Base-by-base conservation (phyloP, 352 stramenopile genomes). In the Phytophthora litchii region DNA sequence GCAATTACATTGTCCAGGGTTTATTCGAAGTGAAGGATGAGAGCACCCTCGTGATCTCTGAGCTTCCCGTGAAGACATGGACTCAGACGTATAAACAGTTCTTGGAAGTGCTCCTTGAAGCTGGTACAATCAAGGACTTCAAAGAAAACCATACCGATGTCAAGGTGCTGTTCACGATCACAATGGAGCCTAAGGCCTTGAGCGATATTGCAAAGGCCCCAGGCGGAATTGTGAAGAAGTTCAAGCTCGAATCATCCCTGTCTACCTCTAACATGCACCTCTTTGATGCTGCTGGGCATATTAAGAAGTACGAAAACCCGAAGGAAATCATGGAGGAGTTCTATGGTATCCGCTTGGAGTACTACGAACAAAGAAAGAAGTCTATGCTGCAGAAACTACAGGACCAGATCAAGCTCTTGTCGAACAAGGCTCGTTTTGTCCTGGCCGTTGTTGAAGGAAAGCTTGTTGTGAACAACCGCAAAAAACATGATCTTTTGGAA, bases 221-320 rank as follows among this genome's bases (percentile, higher is more conserved):
- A 41, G 73, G 74, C 46, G 75, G 89, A 67, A 87, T 99, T 29
- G 70, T 98, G 45, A 98, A 98, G 74, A 92, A 92, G 55, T 98
- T 99, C 61, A 98, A 97, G 67, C 89, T 99, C 3, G 92, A 97
- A 50, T 91, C 85, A 8, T 94, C 85, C 12, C 76, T 99, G 31
- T 96, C 81, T 9, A 98, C 91, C 2, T 97, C 87, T 11, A 99
- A 99, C 70, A 99, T 99, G 96, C 91, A 99, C 61, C 80, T 98
- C 7, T 99, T 99, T 72, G 90, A 98, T 56, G 58, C 71, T 6
- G 36, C 84, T 1, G 92, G 92, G 9, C 77, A 76, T 38, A 99
- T 99, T 64, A 88, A 89, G 67, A 97, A 97, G 64, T 99, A 98
- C 63, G 76, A 95, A 1, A 94, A 72, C 14, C 86, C 96, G 10